Evolutionary conservation across 805 yeast species (phyloP).

Genomic region (Wickerhamomyces kurtzmanii): DNA sequence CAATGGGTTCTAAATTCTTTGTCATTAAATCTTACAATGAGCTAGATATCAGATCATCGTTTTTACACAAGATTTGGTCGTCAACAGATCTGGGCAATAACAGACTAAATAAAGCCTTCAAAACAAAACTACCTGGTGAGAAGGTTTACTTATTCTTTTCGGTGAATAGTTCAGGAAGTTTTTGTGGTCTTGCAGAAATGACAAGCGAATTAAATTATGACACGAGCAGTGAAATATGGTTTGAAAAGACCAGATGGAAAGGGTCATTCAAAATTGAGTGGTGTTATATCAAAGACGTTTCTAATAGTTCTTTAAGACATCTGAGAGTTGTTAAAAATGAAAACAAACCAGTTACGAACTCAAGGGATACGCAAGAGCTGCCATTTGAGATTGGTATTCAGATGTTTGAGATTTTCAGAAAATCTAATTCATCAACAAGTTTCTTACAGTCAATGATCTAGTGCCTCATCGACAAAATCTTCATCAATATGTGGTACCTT

Average conservation of each 20-base stretch:
- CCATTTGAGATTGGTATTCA: conserved; percentile 37
- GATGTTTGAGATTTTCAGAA: conserved; percentile 34
- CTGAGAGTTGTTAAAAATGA: conserved; percentile 35
- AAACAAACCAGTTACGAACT: conserved; percentile 41
- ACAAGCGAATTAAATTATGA: conserved; percentile 19
- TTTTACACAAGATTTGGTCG: conserved; percentile 43
- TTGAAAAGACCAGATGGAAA: conserved; percentile 34
- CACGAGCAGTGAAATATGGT: conserved; percentile 35
- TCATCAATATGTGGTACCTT: not conserved
- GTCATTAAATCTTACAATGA: conserved; percentile 46
- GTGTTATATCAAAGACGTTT: conserved; percentile 40
- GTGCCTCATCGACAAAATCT: no score
- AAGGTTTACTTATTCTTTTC: conserved; percentile 43
- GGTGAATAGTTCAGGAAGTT: conserved; percentile 47
- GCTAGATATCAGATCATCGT: conserved; percentile 39
- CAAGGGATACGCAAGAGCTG: conserved; percentile 54
- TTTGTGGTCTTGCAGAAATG: conserved; percentile 54
- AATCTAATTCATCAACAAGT: conserved; percentile 7
- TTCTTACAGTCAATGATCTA: no score
- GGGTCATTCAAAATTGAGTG: conserved; percentile 46
- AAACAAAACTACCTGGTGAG: conserved; percentile 7
- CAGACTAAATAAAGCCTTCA: conserved; percentile 35
- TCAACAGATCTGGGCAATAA: conserved; percentile 49
- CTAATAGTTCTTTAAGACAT: conserved; percentile 35
- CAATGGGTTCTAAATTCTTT: conserved; percentile 27